phyloP scores from a whole-genome alignment of 169 alveolate genomes.

The Cryptosporidium bovis region DNA sequence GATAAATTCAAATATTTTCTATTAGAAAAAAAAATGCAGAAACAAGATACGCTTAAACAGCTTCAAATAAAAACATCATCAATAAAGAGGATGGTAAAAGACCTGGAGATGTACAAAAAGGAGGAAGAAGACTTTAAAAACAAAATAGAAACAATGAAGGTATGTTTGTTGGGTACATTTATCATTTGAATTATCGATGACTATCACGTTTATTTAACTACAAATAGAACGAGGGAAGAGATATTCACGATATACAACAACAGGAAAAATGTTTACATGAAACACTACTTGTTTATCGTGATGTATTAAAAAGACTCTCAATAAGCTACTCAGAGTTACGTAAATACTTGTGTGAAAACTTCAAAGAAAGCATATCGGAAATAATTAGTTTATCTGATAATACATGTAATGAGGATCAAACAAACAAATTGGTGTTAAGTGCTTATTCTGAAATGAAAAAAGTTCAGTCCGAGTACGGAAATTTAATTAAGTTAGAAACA shows the following conservation, averaged over 20 bases:
- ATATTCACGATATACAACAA: slow-evolving; percentile 65
- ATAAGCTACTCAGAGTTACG: slow-evolving; percentile 32
- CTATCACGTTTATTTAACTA: background rate
- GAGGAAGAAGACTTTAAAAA: slow-evolving; percentile 60
- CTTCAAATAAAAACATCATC: slow-evolving; percentile 48
- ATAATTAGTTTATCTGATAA: background rate
- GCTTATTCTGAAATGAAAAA: slow-evolving; percentile 33
- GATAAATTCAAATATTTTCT: too few relatives aligned
- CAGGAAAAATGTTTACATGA: slow-evolving; percentile 72
- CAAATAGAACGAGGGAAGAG: slow-evolving; percentile 54
- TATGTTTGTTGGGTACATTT: background rate
- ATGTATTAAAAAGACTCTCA: slow-evolving; percentile 36
- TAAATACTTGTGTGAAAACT: slow-evolving; percentile 40
- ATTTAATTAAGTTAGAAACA: slow-evolving; percentile 7
- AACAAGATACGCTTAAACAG: slow-evolving; percentile 24
- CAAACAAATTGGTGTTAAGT: slow-evolving; percentile 1
- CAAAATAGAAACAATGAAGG: slow-evolving; percentile 65
- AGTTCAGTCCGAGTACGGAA: slow-evolving; percentile 32
- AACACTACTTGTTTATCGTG: slow-evolving; percentile 66
- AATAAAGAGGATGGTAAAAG: slow-evolving; percentile 50
- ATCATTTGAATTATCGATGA: background rate
- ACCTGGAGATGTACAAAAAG: slow-evolving; percentile 53
- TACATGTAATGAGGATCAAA: slow-evolving; percentile 13
- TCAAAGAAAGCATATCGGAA: slow-evolving; percentile 22
- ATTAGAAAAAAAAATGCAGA: slow-evolving; percentile 6